Evolutionary conservation across 1,284 basidiomycete genomes (phyloP).

Genomic region (Ceratobasidium sp.): DNA sequence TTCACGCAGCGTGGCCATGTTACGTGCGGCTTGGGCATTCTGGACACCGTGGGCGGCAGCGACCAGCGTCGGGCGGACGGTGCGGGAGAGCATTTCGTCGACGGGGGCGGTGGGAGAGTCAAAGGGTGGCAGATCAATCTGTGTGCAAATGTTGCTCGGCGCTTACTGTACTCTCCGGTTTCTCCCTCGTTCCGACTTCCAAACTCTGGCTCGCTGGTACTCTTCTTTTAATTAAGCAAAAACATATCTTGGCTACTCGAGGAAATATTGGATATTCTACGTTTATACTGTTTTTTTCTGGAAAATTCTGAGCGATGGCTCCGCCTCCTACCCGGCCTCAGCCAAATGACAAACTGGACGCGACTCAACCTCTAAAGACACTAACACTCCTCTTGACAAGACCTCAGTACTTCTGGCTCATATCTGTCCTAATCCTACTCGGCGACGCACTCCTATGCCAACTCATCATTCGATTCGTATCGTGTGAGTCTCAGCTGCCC

Average conservation of each 20-base stretch:
- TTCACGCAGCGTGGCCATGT: constrained; percentile 98
- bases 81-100: constrained; percentile 45
- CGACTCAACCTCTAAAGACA: constrained; percentile 21
- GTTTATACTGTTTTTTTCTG: neutral
- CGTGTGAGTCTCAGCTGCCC: constrained; percentile 72
- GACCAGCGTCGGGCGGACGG: constrained; percentile 47
- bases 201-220: neutral
- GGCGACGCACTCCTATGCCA: constrained; percentile 82
- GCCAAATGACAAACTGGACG: constrained; percentile 33
- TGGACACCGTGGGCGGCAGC: constrained; percentile 40
- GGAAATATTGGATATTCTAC: neutral
- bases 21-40: constrained; percentile 62
- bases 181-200: constrained; percentile 34
- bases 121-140: constrained; percentile 23
- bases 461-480: constrained; percentile 82
- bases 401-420: constrained; percentile 73
- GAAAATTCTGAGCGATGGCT: constrained; percentile 7
- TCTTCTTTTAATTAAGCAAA: neutral
- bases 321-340: constrained; percentile 8
- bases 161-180: constrained; percentile 40
- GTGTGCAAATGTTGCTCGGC: constrained; percentile 36
- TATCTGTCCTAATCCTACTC: constrained; percentile 74
- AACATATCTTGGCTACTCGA: neutral
- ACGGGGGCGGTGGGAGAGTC: constrained; percentile 42
- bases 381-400: constrained; percentile 67